Percentiles rank a stretch among this genome's conserved stretches.
These are phyloP conservation scores for Arthrobotrys pseudoclavata DNA, from an alignment of 2,329 filamentous ascomycete genomes.

Conservation along the genomic window DNA sequence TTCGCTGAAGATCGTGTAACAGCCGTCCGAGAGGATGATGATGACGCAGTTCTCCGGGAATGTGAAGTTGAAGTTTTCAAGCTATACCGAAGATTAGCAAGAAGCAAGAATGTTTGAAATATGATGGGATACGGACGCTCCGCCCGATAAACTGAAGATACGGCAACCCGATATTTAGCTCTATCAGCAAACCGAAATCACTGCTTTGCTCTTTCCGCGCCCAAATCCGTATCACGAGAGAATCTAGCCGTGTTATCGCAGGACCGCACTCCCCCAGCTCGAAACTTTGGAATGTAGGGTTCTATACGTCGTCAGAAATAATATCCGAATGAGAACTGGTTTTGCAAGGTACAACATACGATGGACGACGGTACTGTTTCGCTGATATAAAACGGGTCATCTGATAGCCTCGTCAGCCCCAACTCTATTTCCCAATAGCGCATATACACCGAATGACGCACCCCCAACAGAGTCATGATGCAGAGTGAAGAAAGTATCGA, in stretches of 20 bases:
- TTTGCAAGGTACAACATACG: slow-evolving; percentile 53
- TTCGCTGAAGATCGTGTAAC: slow-evolving; percentile 75
- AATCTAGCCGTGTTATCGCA: slow-evolving; percentile 71
- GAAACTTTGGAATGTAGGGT: slow-evolving; percentile 76
- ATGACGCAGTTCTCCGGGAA: slow-evolving; percentile 75
- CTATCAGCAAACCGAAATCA: slow-evolving; percentile 72
- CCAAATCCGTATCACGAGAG: slow-evolving; percentile 73
- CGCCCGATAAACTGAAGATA: slow-evolving; percentile 75
- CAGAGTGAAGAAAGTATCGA: slow-evolving; percentile 76
- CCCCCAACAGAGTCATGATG: slow-evolving; percentile 70
- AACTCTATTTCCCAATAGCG: slow-evolving; percentile 29
- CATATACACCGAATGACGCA: slow-evolving; percentile 64
- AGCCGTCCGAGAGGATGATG: slow-evolving; percentile 75
- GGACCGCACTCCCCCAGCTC: slow-evolving; percentile 73
- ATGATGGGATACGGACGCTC: slow-evolving; percentile 66
- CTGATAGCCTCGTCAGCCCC: slow-evolving; percentile 57
- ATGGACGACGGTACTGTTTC: slow-evolving; percentile 74
- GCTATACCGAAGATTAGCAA: slow-evolving; percentile 61
- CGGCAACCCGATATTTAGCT: slow-evolving; percentile 71
- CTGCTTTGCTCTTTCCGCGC: slow-evolving; percentile 69
- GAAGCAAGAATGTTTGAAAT: not conserved
- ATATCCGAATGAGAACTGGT: not conserved
- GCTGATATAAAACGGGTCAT: slow-evolving; percentile 75
- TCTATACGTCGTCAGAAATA: slow-evolving; percentile 65
- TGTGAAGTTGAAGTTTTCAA: slow-evolving; percentile 73